Evolutionary conservation across 805 yeast genomes (phyloP).

Genomic region (Barnettozyma pratensis): DNA sequence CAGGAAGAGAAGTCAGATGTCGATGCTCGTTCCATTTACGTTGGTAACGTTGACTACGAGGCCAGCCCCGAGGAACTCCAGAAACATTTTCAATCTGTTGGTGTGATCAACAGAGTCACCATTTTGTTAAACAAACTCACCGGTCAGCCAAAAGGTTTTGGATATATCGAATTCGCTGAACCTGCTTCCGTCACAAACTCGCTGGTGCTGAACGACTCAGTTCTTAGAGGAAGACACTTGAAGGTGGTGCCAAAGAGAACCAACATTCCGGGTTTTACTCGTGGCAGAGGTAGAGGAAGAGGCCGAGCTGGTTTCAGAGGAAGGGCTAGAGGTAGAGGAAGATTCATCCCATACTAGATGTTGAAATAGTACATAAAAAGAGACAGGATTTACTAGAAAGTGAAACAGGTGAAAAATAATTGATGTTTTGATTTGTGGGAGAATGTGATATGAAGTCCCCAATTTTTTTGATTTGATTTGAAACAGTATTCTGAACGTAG

Average conservation of each 20-base stretch:
- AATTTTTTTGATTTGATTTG: too few relatives aligned
- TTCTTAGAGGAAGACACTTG: slow-evolving; percentile 63
- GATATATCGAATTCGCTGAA: slow-evolving; percentile 79
- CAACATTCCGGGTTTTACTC: slow-evolving; percentile 65
- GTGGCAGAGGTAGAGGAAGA: slow-evolving; percentile 44
- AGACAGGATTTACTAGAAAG: too few relatives aligned
- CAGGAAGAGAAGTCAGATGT: slow-evolving; percentile 53
- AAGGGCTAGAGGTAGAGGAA: slow-evolving; percentile 36
- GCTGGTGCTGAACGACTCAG: slow-evolving; percentile 56
- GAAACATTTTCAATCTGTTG: slow-evolving; percentile 62
- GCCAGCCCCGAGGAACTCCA: slow-evolving; percentile 78
- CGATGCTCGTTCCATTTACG: slow-evolving; percentile 75
- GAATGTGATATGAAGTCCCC: too few relatives aligned
- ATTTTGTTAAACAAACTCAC: slow-evolving; percentile 67
- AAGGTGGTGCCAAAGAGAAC: slow-evolving; percentile 78
- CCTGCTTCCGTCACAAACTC: slow-evolving; percentile 62
- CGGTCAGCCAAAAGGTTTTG: slow-evolving; percentile 84
- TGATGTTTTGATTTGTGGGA: too few relatives aligned
- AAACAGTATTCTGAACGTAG: too few relatives aligned
- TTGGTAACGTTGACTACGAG: slow-evolving; percentile 80
- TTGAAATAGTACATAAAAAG: not conserved
- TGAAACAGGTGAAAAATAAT: too few relatives aligned
- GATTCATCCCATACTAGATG: slow-evolving; percentile 38
- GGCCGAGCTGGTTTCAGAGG: slow-evolving; percentile 38
- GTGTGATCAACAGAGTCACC: slow-evolving; percentile 75